Conservation (phyloP, 192 early-diverging fungal species). For the Rhizophagus sp. region DNA sequence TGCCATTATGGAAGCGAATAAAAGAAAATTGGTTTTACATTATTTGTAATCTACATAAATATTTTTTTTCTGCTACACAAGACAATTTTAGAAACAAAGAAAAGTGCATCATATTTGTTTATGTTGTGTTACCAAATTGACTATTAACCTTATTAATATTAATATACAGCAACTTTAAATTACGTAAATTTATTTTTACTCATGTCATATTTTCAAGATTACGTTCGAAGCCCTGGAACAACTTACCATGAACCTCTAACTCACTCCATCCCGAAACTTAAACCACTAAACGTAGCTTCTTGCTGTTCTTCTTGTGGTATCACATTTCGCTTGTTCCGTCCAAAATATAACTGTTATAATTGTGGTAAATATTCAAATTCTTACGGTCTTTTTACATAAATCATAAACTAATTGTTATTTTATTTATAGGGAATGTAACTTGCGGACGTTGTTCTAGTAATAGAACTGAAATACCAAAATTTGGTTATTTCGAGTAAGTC, state of each 20-base stretch:
- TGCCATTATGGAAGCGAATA: neutral
- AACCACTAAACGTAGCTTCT: slow-evolving; percentile 18
- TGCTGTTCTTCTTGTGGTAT: slow-evolving; percentile 40
- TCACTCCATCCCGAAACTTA: slow-evolving; percentile 16
- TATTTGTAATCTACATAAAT: too few species aligned
- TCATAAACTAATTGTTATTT: neutral
- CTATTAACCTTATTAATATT: too few species aligned
- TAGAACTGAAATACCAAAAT: slow-evolving; percentile 35
- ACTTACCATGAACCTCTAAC: slow-evolving; percentile 21
- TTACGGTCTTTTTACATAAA: neutral
- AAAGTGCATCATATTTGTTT: too few species aligned
- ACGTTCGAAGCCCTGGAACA: slow-evolving; percentile 6
- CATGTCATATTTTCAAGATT: too few species aligned
- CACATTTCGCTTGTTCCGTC: slow-evolving; percentile 42
- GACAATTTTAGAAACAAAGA: too few species aligned
- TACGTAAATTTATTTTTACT: too few species aligned
- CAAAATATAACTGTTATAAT: slow-evolving; percentile 41
- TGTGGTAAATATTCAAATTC: slow-evolving; percentile 36
- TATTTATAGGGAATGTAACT: slow-evolving; percentile 33
- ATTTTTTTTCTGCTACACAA: too few species aligned
- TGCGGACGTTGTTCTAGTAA: slow-evolving; percentile 39
- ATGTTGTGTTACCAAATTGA: too few species aligned
- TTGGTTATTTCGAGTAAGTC: slow-evolving; percentile 41
- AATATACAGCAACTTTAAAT: too few species aligned
- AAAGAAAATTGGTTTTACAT: too few species aligned